Base-by-base conservation (phyloP, 345 rosid species). In the Aurinia saxatilis region DNA sequence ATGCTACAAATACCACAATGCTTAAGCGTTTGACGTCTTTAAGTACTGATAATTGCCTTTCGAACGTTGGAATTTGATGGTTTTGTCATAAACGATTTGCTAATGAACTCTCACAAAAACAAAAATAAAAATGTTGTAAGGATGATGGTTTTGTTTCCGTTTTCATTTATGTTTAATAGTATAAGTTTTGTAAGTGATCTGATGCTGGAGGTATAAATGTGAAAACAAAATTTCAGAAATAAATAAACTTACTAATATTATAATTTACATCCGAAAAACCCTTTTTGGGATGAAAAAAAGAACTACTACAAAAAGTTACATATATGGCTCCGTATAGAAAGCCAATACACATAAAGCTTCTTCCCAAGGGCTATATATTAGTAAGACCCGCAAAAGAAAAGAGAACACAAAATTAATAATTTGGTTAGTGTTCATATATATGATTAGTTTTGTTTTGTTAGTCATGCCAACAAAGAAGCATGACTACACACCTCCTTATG, bases 401-500 rank as follows among this genome's bases (percentile, higher is more conserved):
- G 11, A 31, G 13, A 29, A 8, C n/a, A 30, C 55, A 29, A 14
- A 21, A 33, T 2, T 2, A 27, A 27, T 2, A 27, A 27, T 4
- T 2, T 21, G 4, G 25, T 2, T 4, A 27, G n/a, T n/a, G n/a
- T n/a, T 12, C 33, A 36, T 15, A 47, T 53, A 29, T 16, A 52
- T 38, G 45, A 63, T 62, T 61, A 70, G 74, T 70, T 49, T 6
- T 18, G 2, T 19, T 9, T 16, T 55, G 18, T 66, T 53, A 87
- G 40, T 87, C 98, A 73, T 86, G 85, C 95, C 95, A 84, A 42
- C 87, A 86, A 57, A 86, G 80, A 36, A 86, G 84, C 95, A 86
- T 91, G 66, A 88, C 86, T 0, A 91, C 91, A 57, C 98, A 88
- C 64, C 96, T 84, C 64, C 90, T 73, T 16, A 91, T 88, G 16